Percentiles rank a stretch among this genome's conserved stretches.
These are phyloP conservation scores for Grigorovia humatica DNA, from an alignment of 805 yeast species.

Conservation along the genomic window DNA sequence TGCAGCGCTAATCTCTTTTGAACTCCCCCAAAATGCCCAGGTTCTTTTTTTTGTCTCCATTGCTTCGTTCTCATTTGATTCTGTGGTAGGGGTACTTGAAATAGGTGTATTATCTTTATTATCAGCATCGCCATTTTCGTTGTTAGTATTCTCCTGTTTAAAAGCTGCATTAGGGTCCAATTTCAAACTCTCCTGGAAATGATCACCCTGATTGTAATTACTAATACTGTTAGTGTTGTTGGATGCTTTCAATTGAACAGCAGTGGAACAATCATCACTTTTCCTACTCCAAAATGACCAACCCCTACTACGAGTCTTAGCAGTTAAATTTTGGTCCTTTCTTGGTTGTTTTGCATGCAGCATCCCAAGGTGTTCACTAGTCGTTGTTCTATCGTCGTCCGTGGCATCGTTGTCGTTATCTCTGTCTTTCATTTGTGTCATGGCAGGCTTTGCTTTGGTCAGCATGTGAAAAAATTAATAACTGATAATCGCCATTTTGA, in stretches of 20 bases:
- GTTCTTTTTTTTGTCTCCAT: slow-evolving; percentile 2
- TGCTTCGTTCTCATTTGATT: neutral
- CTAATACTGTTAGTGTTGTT: slow-evolving; percentile 1
- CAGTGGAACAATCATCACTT: neutral
- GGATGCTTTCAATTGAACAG: neutral
- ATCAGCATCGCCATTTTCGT: neutral
- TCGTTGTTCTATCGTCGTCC: neutral
- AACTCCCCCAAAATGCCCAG: slow-evolving; percentile 10
- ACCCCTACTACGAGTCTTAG: slow-evolving; percentile 4
- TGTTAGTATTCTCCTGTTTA: too few relatives aligned
- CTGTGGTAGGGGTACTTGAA: neutral
- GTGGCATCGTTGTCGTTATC: neutral
- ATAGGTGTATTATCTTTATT: neutral
- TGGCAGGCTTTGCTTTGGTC: neutral
- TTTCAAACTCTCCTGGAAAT: too few relatives aligned
- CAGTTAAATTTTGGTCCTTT: neutral
- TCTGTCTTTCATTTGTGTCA: neutral
- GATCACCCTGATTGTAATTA: neutral
- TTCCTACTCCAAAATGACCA: slow-evolving; percentile 19
- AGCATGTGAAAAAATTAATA: neutral
- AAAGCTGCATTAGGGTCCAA: too few relatives aligned
- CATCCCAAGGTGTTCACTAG: neutral
- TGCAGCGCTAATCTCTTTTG: neutral
- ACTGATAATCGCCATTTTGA: neutral
- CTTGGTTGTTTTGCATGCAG: neutral